These are phyloP conservation scores for Patellaria atrata DNA, from an alignment of 495 filamentous ascomycete genomes.

Conservation along the genomic window DNA sequence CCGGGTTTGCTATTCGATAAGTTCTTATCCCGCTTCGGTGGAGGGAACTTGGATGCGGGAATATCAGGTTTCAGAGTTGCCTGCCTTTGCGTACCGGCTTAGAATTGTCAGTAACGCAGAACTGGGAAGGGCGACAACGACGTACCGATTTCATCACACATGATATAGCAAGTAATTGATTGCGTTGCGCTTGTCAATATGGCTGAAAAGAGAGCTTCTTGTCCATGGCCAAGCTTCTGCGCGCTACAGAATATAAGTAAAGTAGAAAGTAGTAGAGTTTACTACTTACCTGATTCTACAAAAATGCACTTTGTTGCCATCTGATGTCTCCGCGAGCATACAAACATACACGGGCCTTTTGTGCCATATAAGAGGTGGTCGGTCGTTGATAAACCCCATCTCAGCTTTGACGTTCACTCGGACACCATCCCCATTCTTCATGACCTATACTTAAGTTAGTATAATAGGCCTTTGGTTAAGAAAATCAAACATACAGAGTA, in stretches of 20 bases:
- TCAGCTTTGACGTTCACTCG: constrained; percentile 50
- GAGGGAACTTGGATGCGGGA: constrained; percentile 38
- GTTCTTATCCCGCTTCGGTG: constrained; percentile 17
- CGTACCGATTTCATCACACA: constrained; percentile 77
- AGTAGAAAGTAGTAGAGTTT: background rate
- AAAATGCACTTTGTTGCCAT: constrained; percentile 64
- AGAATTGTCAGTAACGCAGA: background rate
- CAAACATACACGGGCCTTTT: constrained; percentile 49
- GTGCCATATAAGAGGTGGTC: constrained; percentile 44
- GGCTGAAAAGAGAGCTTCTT: constrained; percentile 47
- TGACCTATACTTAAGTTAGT: constrained; percentile 22
- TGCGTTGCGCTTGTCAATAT: constrained; percentile 42
- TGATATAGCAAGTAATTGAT: constrained; percentile 53
- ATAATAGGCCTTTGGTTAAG: background rate
- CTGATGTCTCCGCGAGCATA: constrained; percentile 60
- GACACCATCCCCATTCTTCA: constrained; percentile 32
- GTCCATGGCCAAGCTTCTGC: constrained; percentile 46
- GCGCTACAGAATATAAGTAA: constrained; percentile 35
- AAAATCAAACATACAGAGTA: constrained; percentile 29
- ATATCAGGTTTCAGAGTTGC: constrained; percentile 49
- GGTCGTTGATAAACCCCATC: constrained; percentile 59
- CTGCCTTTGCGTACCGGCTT: constrained; percentile 59
- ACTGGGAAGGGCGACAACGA: background rate
- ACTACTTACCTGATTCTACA: constrained; percentile 47
- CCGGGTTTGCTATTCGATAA: constrained; percentile 2